Percentiles rank a stretch among this genome's conserved stretches.
Evolutionary conservation across 2,329 filamentous ascomycete species (phyloP).

Genomic region (Sordariomycetes sp.): DNA sequence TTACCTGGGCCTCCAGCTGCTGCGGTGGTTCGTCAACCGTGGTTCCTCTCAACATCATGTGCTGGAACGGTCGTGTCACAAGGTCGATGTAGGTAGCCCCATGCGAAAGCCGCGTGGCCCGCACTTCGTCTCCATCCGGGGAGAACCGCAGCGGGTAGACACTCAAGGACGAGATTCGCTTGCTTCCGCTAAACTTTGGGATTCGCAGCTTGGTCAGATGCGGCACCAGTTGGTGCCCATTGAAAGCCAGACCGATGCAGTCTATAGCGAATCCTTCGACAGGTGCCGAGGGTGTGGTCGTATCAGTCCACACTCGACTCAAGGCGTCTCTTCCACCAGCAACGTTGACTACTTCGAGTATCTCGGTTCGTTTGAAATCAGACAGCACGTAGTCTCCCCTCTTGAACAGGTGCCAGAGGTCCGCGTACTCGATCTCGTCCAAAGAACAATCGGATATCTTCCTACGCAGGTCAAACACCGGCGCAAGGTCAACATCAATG

Average conservation of each 20-base stretch:
- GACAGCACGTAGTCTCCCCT: conserved; percentile 4
- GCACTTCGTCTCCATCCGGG: neutral
- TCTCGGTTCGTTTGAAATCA: neutral
- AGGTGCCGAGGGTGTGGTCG: neutral
- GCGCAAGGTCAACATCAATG: conserved; percentile 7
- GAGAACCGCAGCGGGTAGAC: neutral
- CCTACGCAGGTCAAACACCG: conserved; percentile 6
- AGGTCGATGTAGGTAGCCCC: conserved; percentile 1
- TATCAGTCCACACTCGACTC: no score
- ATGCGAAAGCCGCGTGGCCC: neutral
- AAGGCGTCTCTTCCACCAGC: neutral
- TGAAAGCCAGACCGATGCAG: neutral
- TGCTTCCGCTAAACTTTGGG: neutral
- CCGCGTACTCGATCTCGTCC: conserved; percentile 6
- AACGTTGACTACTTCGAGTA: neutral
- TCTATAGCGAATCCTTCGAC: neutral
- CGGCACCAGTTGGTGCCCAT: neutral
- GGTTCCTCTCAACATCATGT: neutral
- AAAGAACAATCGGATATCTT: conserved; percentile 5
- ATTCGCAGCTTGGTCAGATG: neutral
- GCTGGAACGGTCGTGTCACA: neutral
- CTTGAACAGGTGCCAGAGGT: conserved; percentile 10
- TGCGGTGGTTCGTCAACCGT: conserved; percentile 3
- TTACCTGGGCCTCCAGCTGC: conserved; percentile 4
- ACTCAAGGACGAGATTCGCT: neutral